phyloP scores from a whole-genome alignment of 2,329 filamentous ascomycete species.

The Pseudopyrenochaeta lycopersici region DNA sequence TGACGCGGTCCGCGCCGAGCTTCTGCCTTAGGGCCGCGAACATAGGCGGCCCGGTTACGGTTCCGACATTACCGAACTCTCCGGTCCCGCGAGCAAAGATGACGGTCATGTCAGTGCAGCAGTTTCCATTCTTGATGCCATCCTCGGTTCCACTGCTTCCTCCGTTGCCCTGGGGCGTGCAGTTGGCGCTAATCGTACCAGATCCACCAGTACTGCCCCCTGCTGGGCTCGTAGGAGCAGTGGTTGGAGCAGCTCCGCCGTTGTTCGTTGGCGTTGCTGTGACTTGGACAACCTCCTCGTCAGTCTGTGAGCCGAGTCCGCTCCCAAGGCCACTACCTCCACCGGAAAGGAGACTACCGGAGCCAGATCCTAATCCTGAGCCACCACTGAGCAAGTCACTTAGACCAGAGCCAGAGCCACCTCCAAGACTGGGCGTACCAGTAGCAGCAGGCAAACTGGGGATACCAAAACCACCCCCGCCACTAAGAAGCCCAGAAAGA shows the following conservation, averaged over 20 bases:
- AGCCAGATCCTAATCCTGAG: neutral
- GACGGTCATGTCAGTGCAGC: constrained; percentile 54
- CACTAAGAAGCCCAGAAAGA: neutral
- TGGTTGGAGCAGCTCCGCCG: neutral
- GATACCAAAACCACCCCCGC: neutral
- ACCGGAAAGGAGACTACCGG: constrained; percentile 3
- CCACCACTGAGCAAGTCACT: neutral
- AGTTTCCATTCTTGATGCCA: constrained; percentile 49
- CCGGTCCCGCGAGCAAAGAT: constrained; percentile 56
- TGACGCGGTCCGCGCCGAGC: constrained; percentile 36
- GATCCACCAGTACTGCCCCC: constrained; percentile 1
- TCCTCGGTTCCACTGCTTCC: constrained; percentile 46
- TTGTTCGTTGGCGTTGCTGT: neutral
- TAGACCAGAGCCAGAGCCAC: neutral
- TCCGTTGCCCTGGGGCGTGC: constrained; percentile 23
- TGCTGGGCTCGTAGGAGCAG: neutral
- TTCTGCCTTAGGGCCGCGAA: constrained; percentile 37
- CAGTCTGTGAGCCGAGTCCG: neutral
- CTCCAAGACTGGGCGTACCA: neutral
- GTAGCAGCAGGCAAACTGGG: neutral
- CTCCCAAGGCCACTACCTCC: constrained; percentile 2
- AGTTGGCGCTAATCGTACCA: constrained; percentile 33
- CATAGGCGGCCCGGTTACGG: constrained; percentile 51
- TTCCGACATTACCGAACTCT: constrained; percentile 55
- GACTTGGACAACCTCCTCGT: neutral